Evolutionary conservation across 1,284 basidiomycete species (phyloP).

Genomic region (Gymnopus androsaceus): DNA sequence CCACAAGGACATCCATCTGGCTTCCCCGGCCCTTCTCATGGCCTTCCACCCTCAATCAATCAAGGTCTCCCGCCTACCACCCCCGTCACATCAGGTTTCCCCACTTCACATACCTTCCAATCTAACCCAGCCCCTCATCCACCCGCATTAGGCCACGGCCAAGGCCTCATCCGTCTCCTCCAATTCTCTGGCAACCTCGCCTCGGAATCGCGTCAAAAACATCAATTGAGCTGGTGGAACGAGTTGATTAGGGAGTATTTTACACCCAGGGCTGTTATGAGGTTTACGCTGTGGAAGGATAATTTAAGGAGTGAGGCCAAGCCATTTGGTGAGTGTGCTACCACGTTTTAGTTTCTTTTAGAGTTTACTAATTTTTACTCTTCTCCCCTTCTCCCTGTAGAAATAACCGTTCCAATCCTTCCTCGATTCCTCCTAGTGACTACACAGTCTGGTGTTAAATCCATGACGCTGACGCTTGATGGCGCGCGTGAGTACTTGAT

Average conservation of each 20-base stretch:
- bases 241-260: conserved; percentile 65
- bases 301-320: conserved; percentile 74
- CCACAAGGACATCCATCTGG: no score
- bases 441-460: conserved; percentile 76
- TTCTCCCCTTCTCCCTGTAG: conserved; percentile 35
- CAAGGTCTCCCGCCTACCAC: not conserved
- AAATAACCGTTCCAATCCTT: conserved; percentile 73
- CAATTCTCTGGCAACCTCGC: conserved; percentile 67
- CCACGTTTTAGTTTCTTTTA: not conserved
- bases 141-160: conserved; percentile 50
- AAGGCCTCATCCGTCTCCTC: conserved; percentile 59
- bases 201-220: conserved; percentile 53
- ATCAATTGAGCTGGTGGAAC: conserved; percentile 65
- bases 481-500: no score
- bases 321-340: conserved; percentile 63
- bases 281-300: conserved; percentile 80
- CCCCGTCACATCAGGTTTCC: not conserved
- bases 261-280: conserved; percentile 63
- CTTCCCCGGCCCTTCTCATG: no score
- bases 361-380: not conserved
- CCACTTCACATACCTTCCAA: not conserved
- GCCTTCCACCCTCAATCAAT: no score
- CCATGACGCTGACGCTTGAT: conserved; percentile 72
- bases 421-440: conserved; percentile 83
- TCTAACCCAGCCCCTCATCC: conserved; percentile 21